Base-by-base conservation (phyloP, 2,329 filamentous ascomycete species). In the Teratosphaeria gauchensis region DNA sequence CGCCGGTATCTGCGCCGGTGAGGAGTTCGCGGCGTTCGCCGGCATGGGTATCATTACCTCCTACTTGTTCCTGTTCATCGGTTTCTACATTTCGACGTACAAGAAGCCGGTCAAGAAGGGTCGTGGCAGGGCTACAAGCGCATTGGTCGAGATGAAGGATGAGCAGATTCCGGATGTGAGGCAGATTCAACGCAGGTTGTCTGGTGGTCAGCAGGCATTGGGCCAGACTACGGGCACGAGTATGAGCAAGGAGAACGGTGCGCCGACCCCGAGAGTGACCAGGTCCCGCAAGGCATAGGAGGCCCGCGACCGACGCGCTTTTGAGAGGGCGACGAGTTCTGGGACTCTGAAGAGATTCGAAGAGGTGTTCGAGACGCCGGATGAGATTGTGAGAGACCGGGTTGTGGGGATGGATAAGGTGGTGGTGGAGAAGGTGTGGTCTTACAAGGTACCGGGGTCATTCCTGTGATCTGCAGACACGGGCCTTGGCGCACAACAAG, bases 1-100 rank as follows among this genome's bases (percentile, higher is more conserved):
- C 73, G 77, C 81, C 63, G 92, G 92, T 74, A 80, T 86, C 68
- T 99, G 92, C 75, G 90, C 92, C 48, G 92, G 92, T 70, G 92
- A 97, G 80, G 94, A 97, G 77, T 97, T 96, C 71, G 92, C 92
- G 54, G 92, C 92, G 52, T 90, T 96, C 71, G 83, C 92, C 61
- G 92, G 92, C 68, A 95, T 96, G 68, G 89, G 82, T 65, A 95
- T 96, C 70, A 81, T 99, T 72, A 92, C 85, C 78, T 95, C 90
- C 33, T 99, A 97, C 84, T 85, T 99, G 61, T 83, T 97, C 64
- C 89, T 99, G 66, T 99, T 99, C 85, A 96, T 99, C 78, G 92
- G 88, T 56, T 99, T 99, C 86, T 99, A 97, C 83, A 83, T 95
- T 68, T 91, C 91, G 65, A 99, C 92, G 62, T 99, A 99, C 81